phyloP scores from a whole-genome alignment of 306 rosid species.

The Trichosanthes truncata region DNA sequence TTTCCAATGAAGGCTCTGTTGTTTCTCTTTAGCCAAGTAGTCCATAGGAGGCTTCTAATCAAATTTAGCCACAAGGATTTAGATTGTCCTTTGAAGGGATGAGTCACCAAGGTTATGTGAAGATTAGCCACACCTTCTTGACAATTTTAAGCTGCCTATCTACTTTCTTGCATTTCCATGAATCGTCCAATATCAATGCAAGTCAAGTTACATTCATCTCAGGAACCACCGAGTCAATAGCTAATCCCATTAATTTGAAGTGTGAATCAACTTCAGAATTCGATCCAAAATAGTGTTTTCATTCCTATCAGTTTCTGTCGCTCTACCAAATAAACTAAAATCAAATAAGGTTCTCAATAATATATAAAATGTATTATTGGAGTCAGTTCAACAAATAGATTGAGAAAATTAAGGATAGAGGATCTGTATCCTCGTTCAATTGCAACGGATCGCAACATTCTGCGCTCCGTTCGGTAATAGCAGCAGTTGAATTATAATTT shows the following conservation, averaged over 20 bases:
- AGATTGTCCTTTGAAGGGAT: neutral
- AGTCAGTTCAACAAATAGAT: neutral
- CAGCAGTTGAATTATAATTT: neutral
- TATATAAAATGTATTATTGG: neutral
- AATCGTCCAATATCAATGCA: neutral
- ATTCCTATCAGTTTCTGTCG: neutral
- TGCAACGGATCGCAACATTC: neutral
- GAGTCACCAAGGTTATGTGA: neutral
- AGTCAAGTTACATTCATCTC: neutral
- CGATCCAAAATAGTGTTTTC: neutral
- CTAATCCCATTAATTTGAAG: neutral
- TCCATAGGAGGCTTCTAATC: neutral
- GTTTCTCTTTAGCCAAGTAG: neutral
- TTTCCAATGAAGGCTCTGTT: too few relatives aligned
- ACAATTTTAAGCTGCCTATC: neutral
- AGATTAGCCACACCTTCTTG: neutral
- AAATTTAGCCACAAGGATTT: neutral
- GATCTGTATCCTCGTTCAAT: neutral
- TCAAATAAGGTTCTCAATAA: neutral
- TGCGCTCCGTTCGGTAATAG: neutral
- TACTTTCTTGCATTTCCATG: neutral
- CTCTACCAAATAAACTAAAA: neutral
- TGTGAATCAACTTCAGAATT: neutral
- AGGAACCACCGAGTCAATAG: neutral
- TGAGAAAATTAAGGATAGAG: neutral